These are phyloP conservation scores for Veloboletus limbatus DNA, from an alignment of 1,284 basidiomycete genomes.

Conservation along the genomic window DNA sequence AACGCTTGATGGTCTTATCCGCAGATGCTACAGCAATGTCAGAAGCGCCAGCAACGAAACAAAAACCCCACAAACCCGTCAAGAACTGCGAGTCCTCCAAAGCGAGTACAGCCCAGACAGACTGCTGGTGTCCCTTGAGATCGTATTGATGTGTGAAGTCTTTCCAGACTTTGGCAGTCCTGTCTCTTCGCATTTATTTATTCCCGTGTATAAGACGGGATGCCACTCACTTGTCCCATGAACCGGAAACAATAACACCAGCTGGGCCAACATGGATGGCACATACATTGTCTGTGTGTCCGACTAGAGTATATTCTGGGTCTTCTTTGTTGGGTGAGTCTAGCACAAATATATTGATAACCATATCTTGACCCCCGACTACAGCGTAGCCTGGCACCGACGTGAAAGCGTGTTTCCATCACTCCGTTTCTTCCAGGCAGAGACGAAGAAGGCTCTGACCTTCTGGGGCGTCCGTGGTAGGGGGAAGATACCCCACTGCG, in stretches of 20 bases:
- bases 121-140: slow-evolving; percentile 84
- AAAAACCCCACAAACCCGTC: slow-evolving; percentile 60
- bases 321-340: slow-evolving; percentile 55
- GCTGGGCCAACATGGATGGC: slow-evolving; percentile 69
- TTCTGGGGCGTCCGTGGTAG: slow-evolving; percentile 63
- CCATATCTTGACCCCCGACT: slow-evolving; percentile 81
- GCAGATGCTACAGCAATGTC: slow-evolving; percentile 73
- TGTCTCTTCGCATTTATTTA: slow-evolving; percentile 32
- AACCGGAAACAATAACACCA: slow-evolving; percentile 87
- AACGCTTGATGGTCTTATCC: slow-evolving; percentile 91
- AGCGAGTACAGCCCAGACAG: slow-evolving; percentile 92
- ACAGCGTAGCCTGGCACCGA: slow-evolving; percentile 68
- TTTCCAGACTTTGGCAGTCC: slow-evolving; percentile 94
- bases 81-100: slow-evolving; percentile 78
- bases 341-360: slow-evolving; percentile 78
- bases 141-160: slow-evolving; percentile 74
- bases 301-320: slow-evolving; percentile 78
- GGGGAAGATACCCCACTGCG: slow-evolving; percentile 74
- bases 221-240: slow-evolving; percentile 86
- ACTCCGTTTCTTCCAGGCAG: slow-evolving; percentile 6
- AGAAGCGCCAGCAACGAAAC: slow-evolving; percentile 2
- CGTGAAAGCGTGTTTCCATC: slow-evolving; percentile 4
- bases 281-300: slow-evolving; percentile 92
- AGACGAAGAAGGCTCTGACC: slow-evolving; percentile 41
- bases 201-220: slow-evolving; percentile 2